Percentiles rank a stretch among this genome's conserved stretches.
phyloP scores from a whole-genome alignment of 83 land plant species.

The Diphasiastrum complanatum region DNA sequence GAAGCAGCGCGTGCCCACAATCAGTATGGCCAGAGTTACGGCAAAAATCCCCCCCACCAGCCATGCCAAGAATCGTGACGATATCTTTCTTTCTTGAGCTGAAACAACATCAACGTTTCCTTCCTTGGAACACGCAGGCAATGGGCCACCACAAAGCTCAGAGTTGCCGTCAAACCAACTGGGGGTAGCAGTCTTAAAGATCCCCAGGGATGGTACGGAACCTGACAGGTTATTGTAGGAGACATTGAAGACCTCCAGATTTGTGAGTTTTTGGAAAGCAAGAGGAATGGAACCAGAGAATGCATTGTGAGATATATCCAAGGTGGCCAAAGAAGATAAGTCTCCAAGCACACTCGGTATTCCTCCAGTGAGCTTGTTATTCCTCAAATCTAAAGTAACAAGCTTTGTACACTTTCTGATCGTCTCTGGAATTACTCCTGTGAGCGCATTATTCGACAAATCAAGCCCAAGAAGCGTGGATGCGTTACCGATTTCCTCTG shows the following conservation, averaged over 20 bases:
- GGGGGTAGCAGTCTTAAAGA: too few species aligned
- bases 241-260: slow-evolving; percentile 19
- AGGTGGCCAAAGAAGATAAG: slow-evolving; percentile 25
- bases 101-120: too few species aligned
- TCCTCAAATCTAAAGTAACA: neutral
- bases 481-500: neutral
- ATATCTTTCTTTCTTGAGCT: too few species aligned
- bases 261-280: slow-evolving; percentile 29
- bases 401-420: slow-evolving; percentile 1
- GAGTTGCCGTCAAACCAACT: too few species aligned
- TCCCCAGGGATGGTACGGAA: too few species aligned
- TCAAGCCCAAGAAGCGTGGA: neutral
- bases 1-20: slow-evolving; percentile 26
- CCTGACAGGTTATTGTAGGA: slow-evolving; percentile 27
- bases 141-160: too few species aligned
- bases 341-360: slow-evolving; percentile 13
- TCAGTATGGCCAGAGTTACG: too few species aligned
- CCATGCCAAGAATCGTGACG: too few species aligned
- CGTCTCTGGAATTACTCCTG: slow-evolving; percentile 3
- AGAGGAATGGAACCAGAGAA: slow-evolving; percentile 39
- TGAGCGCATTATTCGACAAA: neutral
- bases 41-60: too few species aligned
- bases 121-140: too few species aligned
- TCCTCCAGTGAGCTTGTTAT: slow-evolving; percentile 2
- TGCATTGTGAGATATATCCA: slow-evolving; percentile 47